Conservation (phyloP, 1,284 basidiomycete genomes). For the Gomphus bonarii region DNA sequence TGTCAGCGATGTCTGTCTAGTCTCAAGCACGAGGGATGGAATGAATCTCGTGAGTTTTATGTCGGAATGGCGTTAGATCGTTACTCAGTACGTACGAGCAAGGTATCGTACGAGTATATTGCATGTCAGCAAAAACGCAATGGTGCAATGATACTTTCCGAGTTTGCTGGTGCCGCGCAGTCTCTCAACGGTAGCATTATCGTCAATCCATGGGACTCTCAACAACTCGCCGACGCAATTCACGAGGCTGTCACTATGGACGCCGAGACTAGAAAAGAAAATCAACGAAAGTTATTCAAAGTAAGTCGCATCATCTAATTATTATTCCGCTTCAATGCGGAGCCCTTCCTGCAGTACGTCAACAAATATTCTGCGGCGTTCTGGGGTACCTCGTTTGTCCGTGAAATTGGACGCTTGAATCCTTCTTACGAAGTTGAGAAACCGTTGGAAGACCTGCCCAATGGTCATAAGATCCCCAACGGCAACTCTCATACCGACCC, state of each 20-base stretch:
- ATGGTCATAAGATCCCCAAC: background rate
- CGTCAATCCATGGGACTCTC: slow-evolving; percentile 94
- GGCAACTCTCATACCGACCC: background rate
- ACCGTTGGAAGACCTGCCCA: background rate
- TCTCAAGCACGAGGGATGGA: slow-evolving; percentile 91
- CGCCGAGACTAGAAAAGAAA: slow-evolving; percentile 69
- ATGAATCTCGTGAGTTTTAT: slow-evolving; percentile 86
- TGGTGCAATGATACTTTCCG: slow-evolving; percentile 95
- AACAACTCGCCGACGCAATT: slow-evolving; percentile 93
- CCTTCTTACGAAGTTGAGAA: slow-evolving; percentile 3
- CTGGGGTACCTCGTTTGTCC: slow-evolving; percentile 88
- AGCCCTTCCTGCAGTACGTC: slow-evolving; percentile 47
- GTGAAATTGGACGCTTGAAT: slow-evolving; percentile 48
- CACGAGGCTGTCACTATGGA: slow-evolving; percentile 91
- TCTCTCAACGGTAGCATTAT: slow-evolving; percentile 88
- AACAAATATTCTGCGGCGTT: slow-evolving; percentile 89
- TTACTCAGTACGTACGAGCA: slow-evolving; percentile 8
- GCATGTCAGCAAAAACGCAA: slow-evolving; percentile 89
- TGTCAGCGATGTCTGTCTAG: slow-evolving; percentile 91
- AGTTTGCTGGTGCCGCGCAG: slow-evolving; percentile 97
- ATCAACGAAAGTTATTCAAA: slow-evolving; percentile 91
- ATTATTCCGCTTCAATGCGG: slow-evolving; percentile 1
- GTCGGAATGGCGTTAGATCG: background rate
- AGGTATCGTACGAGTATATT: slow-evolving; percentile 99
- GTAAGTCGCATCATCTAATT: slow-evolving; percentile 22